A percentile compares a stretch with the other conserved stretches of the same genome.
Evolutionary conservation across 202 grass and related monocot genomes (phyloP).

Genomic region (Hordeum pubiflorum): DNA sequence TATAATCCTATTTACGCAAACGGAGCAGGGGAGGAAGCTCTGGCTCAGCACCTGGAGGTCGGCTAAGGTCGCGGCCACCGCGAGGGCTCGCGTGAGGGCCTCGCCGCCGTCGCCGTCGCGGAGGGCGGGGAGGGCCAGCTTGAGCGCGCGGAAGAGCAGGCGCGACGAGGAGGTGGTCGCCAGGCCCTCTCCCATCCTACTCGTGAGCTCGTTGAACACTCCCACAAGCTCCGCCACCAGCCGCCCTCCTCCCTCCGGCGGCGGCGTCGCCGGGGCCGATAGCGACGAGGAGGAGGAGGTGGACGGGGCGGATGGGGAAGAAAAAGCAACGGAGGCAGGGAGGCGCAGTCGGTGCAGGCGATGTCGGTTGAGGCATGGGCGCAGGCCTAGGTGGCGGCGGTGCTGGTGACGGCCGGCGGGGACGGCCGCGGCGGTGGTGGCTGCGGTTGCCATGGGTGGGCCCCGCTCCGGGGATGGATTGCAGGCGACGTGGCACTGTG

Average conservation of each 20-base stretch:
- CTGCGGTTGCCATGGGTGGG: conserved; percentile 37
- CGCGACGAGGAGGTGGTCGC: conserved; percentile 67
- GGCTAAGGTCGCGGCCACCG: conserved; percentile 60
- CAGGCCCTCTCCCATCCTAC: conserved; percentile 61
- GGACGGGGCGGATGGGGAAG: conserved; percentile 18
- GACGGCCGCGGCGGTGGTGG: conserved; percentile 9
- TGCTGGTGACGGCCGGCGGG: neutral
- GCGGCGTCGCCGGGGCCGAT: conserved; percentile 1
- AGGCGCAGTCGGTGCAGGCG: conserved; percentile 15
- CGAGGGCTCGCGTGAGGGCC: conserved; percentile 55
- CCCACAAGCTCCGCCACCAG: conserved; percentile 86
- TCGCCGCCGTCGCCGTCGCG: conserved; percentile 46
- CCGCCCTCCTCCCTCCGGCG: conserved; percentile 46
- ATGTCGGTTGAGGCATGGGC: neutral
- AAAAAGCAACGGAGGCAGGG: neutral
- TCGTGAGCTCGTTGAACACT: conserved; percentile 76
- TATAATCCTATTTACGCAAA: neutral
- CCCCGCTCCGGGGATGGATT: neutral
- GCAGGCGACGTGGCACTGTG: neutral
- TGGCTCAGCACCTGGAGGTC: conserved; percentile 67
- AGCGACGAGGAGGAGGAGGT: conserved; percentile 8
- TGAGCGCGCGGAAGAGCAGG: conserved; percentile 76
- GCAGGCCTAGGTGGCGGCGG: neutral
- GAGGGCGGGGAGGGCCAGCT: conserved; percentile 66
- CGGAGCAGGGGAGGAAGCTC: neutral